Evolutionary conservation across 257 asterid genomes (phyloP).

Genomic region (Striga asiatica): DNA sequence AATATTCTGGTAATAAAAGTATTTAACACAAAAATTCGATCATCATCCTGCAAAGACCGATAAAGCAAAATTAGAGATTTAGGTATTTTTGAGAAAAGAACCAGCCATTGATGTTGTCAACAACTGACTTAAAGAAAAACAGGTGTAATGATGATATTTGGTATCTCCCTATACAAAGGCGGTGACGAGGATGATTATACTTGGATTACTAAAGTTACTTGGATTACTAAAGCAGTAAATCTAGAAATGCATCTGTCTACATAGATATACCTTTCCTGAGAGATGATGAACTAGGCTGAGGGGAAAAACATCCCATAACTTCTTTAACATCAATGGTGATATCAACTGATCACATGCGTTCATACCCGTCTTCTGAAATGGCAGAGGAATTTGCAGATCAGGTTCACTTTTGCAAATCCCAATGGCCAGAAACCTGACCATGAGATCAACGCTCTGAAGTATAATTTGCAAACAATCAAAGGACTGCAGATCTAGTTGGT

Average conservation of each 20-base stretch:
- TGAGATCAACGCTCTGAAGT: slow-evolving; percentile 67
- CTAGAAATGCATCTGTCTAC: not conserved
- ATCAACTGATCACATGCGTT: slow-evolving; percentile 22
- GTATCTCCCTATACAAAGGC: not conserved
- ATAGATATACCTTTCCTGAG: slow-evolving; percentile 43
- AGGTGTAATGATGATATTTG: not conserved
- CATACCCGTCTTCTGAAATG: slow-evolving; percentile 18
- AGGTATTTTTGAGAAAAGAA: not conserved
- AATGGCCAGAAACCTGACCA: slow-evolving; percentile 33
- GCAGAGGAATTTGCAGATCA: slow-evolving; percentile 20
- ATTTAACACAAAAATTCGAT: slow-evolving; percentile 52
- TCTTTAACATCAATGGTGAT: slow-evolving; percentile 40
- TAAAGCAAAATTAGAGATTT: slow-evolving; percentile 12
- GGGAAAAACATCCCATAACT: slow-evolving; percentile 79
- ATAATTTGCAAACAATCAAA: slow-evolving; percentile 65
- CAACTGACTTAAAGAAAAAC: not conserved
- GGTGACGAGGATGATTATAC: no score
- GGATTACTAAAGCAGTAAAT: not conserved
- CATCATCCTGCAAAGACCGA: slow-evolving; percentile 58
- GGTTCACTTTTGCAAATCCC: slow-evolving; percentile 24
- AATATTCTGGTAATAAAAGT: slow-evolving; percentile 48
- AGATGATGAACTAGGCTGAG: slow-evolving; percentile 35
- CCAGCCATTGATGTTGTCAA: not conserved
- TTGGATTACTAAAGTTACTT: slow-evolving; percentile 4
- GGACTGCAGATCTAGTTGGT: slow-evolving; percentile 49